These are phyloP conservation scores for Xylaria arbuscula DNA, from an alignment of 2,329 filamentous ascomycete species.

Conservation along the genomic window DNA sequence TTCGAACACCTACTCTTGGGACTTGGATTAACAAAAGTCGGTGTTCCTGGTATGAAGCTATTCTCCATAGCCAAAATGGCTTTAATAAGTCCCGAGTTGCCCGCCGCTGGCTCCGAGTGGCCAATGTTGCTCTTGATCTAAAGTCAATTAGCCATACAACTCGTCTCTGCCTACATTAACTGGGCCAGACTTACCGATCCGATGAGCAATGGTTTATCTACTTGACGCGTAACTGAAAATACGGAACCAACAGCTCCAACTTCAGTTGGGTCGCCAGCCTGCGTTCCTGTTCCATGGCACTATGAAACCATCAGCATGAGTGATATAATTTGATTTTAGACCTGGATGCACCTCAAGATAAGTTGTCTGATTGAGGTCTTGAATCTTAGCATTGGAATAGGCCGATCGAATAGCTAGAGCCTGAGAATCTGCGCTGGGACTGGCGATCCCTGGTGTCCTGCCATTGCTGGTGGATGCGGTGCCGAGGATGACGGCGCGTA, in stretches of 20 bases:
- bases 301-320: not conserved
- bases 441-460: constrained; percentile 53
- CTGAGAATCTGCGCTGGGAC: constrained; percentile 53
- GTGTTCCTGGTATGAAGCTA: constrained; percentile 45
- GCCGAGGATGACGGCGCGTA: constrained; percentile 51
- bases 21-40: constrained; percentile 41
- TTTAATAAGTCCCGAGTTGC: constrained; percentile 49
- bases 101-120: constrained; percentile 48
- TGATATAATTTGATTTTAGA: not conserved
- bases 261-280: constrained; percentile 55
- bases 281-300: constrained; percentile 57
- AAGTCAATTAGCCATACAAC: not conserved
- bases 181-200: constrained; percentile 38
- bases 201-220: constrained; percentile 38
- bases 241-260: constrained; percentile 47
- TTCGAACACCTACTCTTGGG: constrained; percentile 32
- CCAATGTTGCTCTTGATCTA: constrained; percentile 51
- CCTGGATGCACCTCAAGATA: constrained; percentile 45
- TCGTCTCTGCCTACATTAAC: not conserved
- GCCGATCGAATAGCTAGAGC: constrained; percentile 48
- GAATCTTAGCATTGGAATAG: constrained; percentile 48
- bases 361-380: constrained; percentile 34
- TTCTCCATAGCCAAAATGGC: constrained; percentile 48
- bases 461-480: constrained; percentile 56
- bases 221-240: constrained; percentile 37